These are phyloP conservation scores for Helianthus tuberosus DNA, from an alignment of 129 eudicot species.

Conservation along the genomic window DNA sequence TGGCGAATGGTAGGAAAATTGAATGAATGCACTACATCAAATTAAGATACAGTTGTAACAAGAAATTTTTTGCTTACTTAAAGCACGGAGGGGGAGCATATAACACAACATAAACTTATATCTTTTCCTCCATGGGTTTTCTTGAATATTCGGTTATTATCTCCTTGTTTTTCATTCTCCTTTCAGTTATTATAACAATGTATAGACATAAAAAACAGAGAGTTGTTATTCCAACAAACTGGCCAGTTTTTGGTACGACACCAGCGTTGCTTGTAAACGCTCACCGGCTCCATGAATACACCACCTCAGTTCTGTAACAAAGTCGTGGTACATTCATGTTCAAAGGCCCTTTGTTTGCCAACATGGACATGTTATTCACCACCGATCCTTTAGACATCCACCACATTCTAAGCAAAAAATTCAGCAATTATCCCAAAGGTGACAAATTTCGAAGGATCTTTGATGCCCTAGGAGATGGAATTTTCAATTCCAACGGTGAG, in stretches of 20 bases:
- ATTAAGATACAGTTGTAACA: no score
- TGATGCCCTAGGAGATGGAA: slow-evolving; percentile 43
- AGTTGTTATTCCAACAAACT: not conserved
- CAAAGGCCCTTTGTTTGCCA: slow-evolving; percentile 27
- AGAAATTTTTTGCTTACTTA: no score
- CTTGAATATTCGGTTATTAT: not conserved
- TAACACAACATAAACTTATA: no score
- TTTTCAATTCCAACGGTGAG: slow-evolving; percentile 31
- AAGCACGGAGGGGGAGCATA: no score
- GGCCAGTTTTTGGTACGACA: slow-evolving; percentile 33
- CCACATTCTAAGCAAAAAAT: slow-evolving; percentile 26
- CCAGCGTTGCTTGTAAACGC: slow-evolving; percentile 11
- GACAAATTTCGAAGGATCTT: slow-evolving; percentile 32
- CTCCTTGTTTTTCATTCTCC: not conserved
- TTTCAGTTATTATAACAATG: not conserved
- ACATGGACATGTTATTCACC: slow-evolving; percentile 34
- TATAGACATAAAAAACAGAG: not conserved
- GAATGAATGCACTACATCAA: no score
- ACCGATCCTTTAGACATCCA: slow-evolving; percentile 38
- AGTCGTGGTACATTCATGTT: slow-evolving; percentile 4
- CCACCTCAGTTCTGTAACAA: slow-evolving; percentile 5
- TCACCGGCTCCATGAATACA: slow-evolving; percentile 21
- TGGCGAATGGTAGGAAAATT: no score
- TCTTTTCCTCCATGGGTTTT: not conserved
- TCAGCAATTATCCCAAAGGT: slow-evolving; percentile 41